Evolutionary conservation across 352 stramenopile species (phyloP), one percentile per base, ranked within the genome.

Genomic region (Pythium scleroteichum): DNA sequence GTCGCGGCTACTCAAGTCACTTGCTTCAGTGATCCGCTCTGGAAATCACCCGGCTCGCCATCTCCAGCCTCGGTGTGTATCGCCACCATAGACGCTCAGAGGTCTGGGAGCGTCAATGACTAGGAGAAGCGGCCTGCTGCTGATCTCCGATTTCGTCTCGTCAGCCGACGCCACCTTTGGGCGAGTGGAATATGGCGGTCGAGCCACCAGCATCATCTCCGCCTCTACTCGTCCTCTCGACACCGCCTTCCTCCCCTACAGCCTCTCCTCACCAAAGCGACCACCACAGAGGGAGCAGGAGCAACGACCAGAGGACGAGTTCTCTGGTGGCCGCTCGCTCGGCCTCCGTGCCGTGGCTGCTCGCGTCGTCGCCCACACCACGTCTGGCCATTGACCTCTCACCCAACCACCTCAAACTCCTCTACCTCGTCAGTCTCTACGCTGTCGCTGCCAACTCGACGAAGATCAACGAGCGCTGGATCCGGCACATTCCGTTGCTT

Each of bases 361-460:
- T 68, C 2, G 35, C 44, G 13, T 49, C 45, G 7, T 45, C 46
- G 14, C 44, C 60, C 4, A 68, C 60, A n/a, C 29, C 46, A 12
- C 60, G 46, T 29, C 38, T 68, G 19, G 53, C 66, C 8, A 38
- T 55, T 3, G 72, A 95, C 26, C 72, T 98, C 13, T 96, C 92
- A 48, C 75, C 97, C 55, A 98, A 98, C 69, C 96, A 99, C 69
- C 97, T 98, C 74, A 94, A 97, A 55, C 64, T 99, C 47, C 75
- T 99, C 7, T 99, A 98, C 71, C 78, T 99, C 55, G 92, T 99
- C 60, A 96, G 88, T 33, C 66, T 98, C 42, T 98, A 99, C 71
- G 95, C 96, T 7, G 79, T 95, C 49, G 85, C 88, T 33, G 91
- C 93, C 23, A 87, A 90, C 53, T 87, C 85, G 46, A 82, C 82